A percentile compares a stretch with the other conserved stretches of the same genome.
These are phyloP conservation scores for Acorus gramineus DNA, from an alignment of 106 monocot species.

Conservation along the genomic window DNA sequence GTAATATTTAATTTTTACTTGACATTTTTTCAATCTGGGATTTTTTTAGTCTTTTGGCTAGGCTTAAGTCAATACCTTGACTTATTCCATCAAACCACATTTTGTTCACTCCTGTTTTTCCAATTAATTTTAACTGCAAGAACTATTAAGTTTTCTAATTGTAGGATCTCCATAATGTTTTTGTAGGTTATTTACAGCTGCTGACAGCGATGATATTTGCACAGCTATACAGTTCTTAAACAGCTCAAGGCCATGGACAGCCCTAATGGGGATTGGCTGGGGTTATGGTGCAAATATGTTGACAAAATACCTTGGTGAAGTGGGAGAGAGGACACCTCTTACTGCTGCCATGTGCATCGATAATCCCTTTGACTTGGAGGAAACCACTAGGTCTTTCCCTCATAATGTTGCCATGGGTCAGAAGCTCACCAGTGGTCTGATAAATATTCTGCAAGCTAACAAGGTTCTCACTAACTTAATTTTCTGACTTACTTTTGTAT, in stretches of 20 bases:
- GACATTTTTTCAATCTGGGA: no score
- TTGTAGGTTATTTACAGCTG: conserved; percentile 98
- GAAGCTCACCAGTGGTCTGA: conserved; percentile 57
- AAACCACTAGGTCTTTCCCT: conserved; percentile 58
- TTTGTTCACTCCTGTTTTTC: no score
- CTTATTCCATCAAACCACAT: no score
- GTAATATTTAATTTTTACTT: no score
- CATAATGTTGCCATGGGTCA: conserved; percentile 32
- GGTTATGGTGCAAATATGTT: conserved; percentile 98
- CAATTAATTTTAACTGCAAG: neutral
- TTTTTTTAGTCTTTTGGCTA: no score
- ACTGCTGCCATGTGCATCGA: conserved; percentile 88
- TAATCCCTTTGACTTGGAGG: conserved; percentile 82
- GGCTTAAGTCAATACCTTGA: no score
- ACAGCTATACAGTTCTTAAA: conserved; percentile 63
- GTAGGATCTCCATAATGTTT: conserved; percentile 20
- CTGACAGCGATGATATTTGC: conserved; percentile 93
- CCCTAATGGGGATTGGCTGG: conserved; percentile 63
- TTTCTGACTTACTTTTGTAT: no score
- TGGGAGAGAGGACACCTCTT: conserved; percentile 66
- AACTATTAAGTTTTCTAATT: conserved; percentile 16
- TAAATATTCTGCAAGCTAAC: conserved; percentile 75
- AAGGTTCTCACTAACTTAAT: conserved; percentile 33
- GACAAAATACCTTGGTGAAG: conserved; percentile 84
- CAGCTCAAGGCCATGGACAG: conserved; percentile 61